Evolutionary conservation across 345 rosid genomes (phyloP).

Genomic region (Chamaenerion angustifolium): DNA sequence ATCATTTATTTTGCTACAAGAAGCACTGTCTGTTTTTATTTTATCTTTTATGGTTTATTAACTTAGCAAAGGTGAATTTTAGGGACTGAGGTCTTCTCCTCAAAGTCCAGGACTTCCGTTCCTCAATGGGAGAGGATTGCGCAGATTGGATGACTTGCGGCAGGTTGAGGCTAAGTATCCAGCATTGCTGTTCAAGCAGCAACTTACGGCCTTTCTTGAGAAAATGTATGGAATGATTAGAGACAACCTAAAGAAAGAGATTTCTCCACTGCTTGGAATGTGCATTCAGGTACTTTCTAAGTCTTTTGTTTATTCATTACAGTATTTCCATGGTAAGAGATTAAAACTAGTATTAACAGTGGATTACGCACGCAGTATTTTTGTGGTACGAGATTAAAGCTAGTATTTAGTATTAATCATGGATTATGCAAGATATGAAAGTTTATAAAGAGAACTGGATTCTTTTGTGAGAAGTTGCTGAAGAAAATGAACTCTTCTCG

Average conservation of each 20-base stretch:
- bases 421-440: no score
- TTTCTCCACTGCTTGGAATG: slow-evolving; percentile 86
- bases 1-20: neutral
- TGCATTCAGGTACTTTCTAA: slow-evolving; percentile 68
- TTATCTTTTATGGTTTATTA: slow-evolving; percentile 6
- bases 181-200: slow-evolving; percentile 91
- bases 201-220: slow-evolving; percentile 97
- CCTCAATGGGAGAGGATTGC: slow-evolving; percentile 55
- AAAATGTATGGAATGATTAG: slow-evolving; percentile 98
- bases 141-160: slow-evolving; percentile 69
- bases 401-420: no score
- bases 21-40: neutral
- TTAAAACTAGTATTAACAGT: no score
- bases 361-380: no score
- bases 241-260: slow-evolving; percentile 80
- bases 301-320: no score
- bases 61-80: slow-evolving; percentile 14
- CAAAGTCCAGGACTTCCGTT: slow-evolving; percentile 80
- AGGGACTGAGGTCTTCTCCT: slow-evolving; percentile 84
- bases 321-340: no score
- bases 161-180: slow-evolving; percentile 99
- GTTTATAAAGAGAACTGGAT: no score
- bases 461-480: no score
- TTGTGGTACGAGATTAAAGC: no score
- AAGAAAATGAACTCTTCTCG: no score